phyloP scores from a whole-genome alignment of 2,329 filamentous ascomycete genomes.

The Diaporthe ilicicola region DNA sequence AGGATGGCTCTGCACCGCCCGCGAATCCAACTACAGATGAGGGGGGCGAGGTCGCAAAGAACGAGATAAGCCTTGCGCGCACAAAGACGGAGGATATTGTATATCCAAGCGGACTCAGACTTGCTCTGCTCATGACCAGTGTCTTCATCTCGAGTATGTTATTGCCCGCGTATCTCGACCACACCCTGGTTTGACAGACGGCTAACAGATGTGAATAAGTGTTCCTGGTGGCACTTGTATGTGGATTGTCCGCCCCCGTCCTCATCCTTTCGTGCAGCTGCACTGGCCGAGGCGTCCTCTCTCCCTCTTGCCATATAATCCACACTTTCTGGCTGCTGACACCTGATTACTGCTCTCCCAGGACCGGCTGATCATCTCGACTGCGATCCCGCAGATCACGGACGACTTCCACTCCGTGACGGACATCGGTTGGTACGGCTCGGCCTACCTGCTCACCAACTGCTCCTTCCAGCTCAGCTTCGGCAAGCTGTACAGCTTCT shows the following conservation, averaged over 20 bases:
- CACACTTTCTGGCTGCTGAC: neutral
- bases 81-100: slow-evolving; percentile 40
- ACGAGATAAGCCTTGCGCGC: slow-evolving; percentile 31
- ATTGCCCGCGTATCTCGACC: too few species aligned
- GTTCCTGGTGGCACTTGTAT: slow-evolving; percentile 48
- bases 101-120: slow-evolving; percentile 45
- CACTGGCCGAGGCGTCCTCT: too few species aligned
- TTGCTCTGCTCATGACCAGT: slow-evolving; percentile 45
- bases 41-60: slow-evolving; percentile 21
- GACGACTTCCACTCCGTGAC: slow-evolving; percentile 48
- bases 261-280: neutral
- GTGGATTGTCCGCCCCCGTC: neutral
- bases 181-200: neutral
- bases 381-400: slow-evolving; percentile 50
- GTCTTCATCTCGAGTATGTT: slow-evolving; percentile 41
- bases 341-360: neutral
- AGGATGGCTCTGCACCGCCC: slow-evolving; percentile 5
- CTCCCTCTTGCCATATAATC: too few species aligned
- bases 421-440: slow-evolving; percentile 51
- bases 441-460: slow-evolving; percentile 48
- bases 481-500: slow-evolving; percentile 51
- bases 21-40: neutral
- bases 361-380: slow-evolving; percentile 48
- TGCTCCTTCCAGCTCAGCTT: slow-evolving; percentile 50
- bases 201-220: slow-evolving; percentile 33